Evolutionary conservation across 441 rosid species (phyloP), one percentile per base, ranked within the genome.

Genomic region (Macaranga tanarius): DNA sequence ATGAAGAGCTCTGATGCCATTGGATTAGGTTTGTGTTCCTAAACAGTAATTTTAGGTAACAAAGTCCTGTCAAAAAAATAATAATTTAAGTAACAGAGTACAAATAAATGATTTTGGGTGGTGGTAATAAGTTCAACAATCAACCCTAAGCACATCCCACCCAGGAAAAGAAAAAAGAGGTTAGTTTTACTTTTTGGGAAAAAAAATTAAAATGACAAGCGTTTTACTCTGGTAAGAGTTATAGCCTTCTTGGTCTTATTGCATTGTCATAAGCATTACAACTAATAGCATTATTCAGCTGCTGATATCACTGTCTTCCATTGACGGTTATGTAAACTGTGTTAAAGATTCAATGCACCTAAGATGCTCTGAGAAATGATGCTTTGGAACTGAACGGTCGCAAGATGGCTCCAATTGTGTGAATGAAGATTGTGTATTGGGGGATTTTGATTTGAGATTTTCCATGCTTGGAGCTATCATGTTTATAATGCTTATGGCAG

Each of bases 1-100:
- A 93, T 93, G 97, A 93, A 89, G 81, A 86, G 98, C 28, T 83
- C 92, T 60, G 97, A 93, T 85, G 91, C 97, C 25, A 93, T 91
- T 76, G 98, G 98, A 22, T 89, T 93, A 75, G 98, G 98, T 91
- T 42, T 45, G 84, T 71, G 13, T 26, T 19, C 3, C 60, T 76
- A 51, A 48, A 8, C 20, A 26, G 54, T 59, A 26, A 7, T 34
- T 59, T 69, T 31, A 31, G 38, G 38, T 31, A 28, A 31, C 38
- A 31, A 31, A 2, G 38, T 31, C 38, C 38, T 31, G 38, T 31
- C 1, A 31, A 31, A 31, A 31, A 31, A 31, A 5, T 26, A 20
- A 60, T 58, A 25, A 6, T 31, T 48, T 69, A 17, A 45, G 47
- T 57, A 12, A 23, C 15, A 56, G 19, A 59, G 26, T 48, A 9